Conservation (phyloP, 2,329 filamentous ascomycete genomes). For the Onygenales sp. region DNA sequence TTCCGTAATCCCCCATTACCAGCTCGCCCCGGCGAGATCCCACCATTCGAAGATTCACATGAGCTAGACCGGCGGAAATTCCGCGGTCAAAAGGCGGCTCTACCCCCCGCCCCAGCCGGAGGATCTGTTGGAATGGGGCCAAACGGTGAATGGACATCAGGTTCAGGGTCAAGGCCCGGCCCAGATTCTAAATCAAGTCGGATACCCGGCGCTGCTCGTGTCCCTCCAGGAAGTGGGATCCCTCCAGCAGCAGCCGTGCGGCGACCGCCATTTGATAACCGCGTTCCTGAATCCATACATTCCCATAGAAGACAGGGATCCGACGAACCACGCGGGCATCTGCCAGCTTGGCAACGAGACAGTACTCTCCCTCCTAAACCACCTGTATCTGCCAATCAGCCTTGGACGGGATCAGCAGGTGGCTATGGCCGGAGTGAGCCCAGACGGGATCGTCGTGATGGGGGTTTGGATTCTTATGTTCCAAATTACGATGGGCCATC, state of each 20-base stretch:
- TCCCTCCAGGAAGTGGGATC: conserved; percentile 17
- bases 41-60: conserved; percentile 86
- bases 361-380: conserved; percentile 29
- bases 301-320: conserved; percentile 13
- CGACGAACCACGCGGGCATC: conserved; percentile 16
- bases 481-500: conserved; percentile 21
- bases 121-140: conserved; percentile 72
- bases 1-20: conserved; percentile 73
- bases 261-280: conserved; percentile 20
- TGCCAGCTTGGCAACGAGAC: conserved; percentile 22
- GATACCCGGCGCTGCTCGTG: conserved; percentile 25
- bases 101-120: conserved; percentile 84
- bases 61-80: conserved; percentile 91
- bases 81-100: conserved; percentile 72
- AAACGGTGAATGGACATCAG: conserved; percentile 44
- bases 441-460: conserved; percentile 21
- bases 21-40: conserved; percentile 75
- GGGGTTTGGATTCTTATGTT: conserved; percentile 27
- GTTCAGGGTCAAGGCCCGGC: conserved; percentile 22
- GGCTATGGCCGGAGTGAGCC: conserved; percentile 19
- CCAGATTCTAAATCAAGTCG: conserved; percentile 24
- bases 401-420: conserved; percentile 17
- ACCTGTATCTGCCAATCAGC: conserved; percentile 21
- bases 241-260: conserved; percentile 16
- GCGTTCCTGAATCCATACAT: conserved; percentile 12